Evolutionary conservation across 805 yeast species (phyloP).

Genomic region (Pichia manshurica): DNA sequence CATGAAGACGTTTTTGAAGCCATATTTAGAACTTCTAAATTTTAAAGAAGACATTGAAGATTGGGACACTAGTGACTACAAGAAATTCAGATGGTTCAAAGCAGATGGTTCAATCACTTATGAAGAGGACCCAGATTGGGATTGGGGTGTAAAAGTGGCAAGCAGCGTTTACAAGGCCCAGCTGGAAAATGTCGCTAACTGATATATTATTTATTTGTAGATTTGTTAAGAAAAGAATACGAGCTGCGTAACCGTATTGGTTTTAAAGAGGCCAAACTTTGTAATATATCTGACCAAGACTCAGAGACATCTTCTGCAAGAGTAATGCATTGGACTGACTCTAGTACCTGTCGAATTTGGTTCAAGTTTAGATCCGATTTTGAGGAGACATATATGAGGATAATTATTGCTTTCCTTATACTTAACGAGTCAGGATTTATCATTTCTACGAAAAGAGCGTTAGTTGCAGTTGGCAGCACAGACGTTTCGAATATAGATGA

Average conservation of each 20-base stretch:
- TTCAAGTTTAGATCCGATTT: neutral
- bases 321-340: neutral
- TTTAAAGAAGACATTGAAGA: slow-evolving; percentile 22
- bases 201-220: too few relatives aligned
- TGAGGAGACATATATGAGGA: neutral
- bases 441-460: neutral
- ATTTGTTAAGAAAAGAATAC: slow-evolving; percentile 6
- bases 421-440: neutral
- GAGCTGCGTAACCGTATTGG: slow-evolving; percentile 2
- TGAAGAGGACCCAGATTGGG: slow-evolving; percentile 32
- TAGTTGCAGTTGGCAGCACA: neutral
- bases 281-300: neutral
- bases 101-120: slow-evolving; percentile 27
- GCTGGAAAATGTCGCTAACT: neutral
- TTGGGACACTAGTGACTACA: slow-evolving; percentile 29
- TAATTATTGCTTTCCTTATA: neutral
- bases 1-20: slow-evolving; percentile 26
- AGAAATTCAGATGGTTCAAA: slow-evolving; percentile 26
- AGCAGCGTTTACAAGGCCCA: slow-evolving; percentile 24
- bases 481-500: too few relatives aligned
- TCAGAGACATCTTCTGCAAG: slow-evolving; percentile 1
- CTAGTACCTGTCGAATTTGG: neutral
- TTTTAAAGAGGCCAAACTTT: neutral
- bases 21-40: slow-evolving; percentile 28
- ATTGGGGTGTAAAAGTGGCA: slow-evolving; percentile 34